Evolutionary conservation across 177 flowering plant species (phyloP).

Genomic region (Vitis hybrid): DNA sequence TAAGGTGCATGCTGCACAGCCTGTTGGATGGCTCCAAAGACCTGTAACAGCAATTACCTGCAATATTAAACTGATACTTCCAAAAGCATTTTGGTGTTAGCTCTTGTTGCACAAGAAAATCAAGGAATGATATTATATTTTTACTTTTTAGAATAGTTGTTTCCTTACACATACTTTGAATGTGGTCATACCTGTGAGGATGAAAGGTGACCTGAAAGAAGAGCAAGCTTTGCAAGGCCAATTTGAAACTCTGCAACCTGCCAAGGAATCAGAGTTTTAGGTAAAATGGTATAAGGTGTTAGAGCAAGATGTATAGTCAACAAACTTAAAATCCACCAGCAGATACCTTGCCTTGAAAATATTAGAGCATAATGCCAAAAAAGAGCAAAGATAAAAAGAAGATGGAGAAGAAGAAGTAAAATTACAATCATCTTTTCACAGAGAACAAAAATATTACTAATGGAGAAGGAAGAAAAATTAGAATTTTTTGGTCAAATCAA

Average conservation of each 20-base stretch:
- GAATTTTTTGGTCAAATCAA: too few relatives aligned
- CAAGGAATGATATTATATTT: too few relatives aligned
- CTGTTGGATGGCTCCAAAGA: conserved; percentile 78
- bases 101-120: neutral
- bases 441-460: too few relatives aligned
- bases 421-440: too few relatives aligned
- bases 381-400: too few relatives aligned
- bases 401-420: too few relatives aligned
- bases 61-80: conserved; percentile 1
- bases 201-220: conserved; percentile 54
- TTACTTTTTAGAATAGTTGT: too few relatives aligned
- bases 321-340: neutral
- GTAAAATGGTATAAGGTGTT: neutral
- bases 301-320: too few relatives aligned
- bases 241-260: conserved; percentile 91
- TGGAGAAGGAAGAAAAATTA: too few relatives aligned
- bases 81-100: neutral
- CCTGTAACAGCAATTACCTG: conserved; percentile 44
- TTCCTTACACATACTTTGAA: neutral
- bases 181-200: conserved; percentile 66
- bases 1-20: conserved; percentile 84
- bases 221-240: conserved; percentile 85
- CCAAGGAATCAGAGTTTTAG: conserved; percentile 6
- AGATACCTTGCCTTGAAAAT: neutral
- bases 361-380: neutral